These are phyloP conservation scores for Gossypium longicalyx DNA, from an alignment of 345 rosid genomes.

Conservation along the genomic window DNA sequence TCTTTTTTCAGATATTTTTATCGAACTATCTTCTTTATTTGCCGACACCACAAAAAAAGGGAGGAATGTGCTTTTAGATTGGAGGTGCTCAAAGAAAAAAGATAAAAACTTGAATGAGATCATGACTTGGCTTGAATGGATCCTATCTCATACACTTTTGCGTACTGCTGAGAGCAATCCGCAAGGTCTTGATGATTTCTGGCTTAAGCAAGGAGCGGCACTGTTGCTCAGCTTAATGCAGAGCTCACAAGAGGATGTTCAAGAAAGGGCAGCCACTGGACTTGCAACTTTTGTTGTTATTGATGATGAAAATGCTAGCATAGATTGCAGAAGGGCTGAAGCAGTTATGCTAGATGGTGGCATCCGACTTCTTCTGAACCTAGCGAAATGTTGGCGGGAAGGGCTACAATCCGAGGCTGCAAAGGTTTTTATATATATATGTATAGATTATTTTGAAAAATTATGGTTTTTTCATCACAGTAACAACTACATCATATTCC, in stretches of 20 bases:
- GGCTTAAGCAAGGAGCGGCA: constrained; percentile 82
- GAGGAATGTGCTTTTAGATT: constrained; percentile 46
- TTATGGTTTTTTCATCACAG: not conserved
- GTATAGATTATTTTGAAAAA: not conserved
- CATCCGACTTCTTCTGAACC: constrained; percentile 62
- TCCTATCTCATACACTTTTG: constrained; percentile 67
- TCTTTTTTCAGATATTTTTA: constrained; percentile 49
- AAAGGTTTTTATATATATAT: constrained; percentile 35
- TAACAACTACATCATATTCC: not conserved
- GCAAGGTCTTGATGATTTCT: constrained; percentile 62
- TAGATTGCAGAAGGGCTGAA: constrained; percentile 81
- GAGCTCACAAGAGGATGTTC: constrained; percentile 82
- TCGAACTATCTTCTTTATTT: constrained; percentile 55
- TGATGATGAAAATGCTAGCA: constrained; percentile 82
- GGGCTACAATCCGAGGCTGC: constrained; percentile 89
- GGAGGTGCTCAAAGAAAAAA: constrained; percentile 45
- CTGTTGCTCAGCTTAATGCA: constrained; percentile 70
- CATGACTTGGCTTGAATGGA: constrained; percentile 80
- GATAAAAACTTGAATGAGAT: constrained; percentile 48
- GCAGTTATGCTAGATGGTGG: constrained; percentile 83
- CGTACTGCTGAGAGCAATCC: constrained; percentile 77
- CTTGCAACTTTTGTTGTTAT: constrained; percentile 81
- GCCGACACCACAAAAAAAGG: constrained; percentile 43
- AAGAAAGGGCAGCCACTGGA: constrained; percentile 84
- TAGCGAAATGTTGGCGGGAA: constrained; percentile 84